A percentile compares a stretch with the other conserved stretches of the same genome.
Evolutionary conservation across 345 rosid genomes (phyloP).

Genomic region (Eucalyptus cloeziana): DNA sequence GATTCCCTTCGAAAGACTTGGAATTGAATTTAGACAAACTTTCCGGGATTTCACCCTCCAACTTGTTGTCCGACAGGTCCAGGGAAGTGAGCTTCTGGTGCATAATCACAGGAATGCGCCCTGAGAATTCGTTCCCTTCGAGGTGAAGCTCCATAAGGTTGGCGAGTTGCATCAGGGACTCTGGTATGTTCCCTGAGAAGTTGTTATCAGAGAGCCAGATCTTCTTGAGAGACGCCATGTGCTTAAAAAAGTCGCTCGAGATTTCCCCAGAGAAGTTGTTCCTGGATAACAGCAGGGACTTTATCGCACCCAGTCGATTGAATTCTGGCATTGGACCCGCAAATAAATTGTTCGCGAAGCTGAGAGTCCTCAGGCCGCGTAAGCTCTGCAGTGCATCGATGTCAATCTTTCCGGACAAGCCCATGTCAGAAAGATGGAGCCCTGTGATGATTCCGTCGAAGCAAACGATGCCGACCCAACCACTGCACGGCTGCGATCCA

Average conservation of each 20-base stretch:
- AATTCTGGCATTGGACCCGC: conserved; percentile 49
- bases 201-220: conserved; percentile 50
- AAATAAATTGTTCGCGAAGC: conserved; percentile 54
- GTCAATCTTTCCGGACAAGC: conserved; percentile 53
- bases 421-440: conserved; percentile 43
- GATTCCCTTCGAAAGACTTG: conserved; percentile 36
- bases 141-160: conserved; percentile 46
- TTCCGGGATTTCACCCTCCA: conserved; percentile 54
- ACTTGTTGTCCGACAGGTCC: conserved; percentile 45
- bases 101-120: conserved; percentile 45
- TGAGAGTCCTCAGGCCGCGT: conserved; percentile 31
- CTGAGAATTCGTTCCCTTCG: conserved; percentile 49
- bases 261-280: conserved; percentile 71
- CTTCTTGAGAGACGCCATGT: conserved; percentile 41
- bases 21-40: conserved; percentile 28
- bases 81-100: conserved; percentile 14
- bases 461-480: conserved; percentile 63
- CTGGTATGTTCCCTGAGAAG: conserved; percentile 50
- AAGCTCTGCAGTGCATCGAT: conserved; percentile 31
- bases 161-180: conserved; percentile 31
- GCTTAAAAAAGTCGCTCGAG: conserved; percentile 23
- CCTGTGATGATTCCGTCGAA: conserved; percentile 33
- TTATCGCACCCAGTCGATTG: conserved; percentile 40
- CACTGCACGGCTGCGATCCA: conserved; percentile 31
- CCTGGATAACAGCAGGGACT: conserved; percentile 33